Conservation (phyloP, 2,329 filamentous ascomycete genomes). For the Apiospora pterosperma region DNA sequence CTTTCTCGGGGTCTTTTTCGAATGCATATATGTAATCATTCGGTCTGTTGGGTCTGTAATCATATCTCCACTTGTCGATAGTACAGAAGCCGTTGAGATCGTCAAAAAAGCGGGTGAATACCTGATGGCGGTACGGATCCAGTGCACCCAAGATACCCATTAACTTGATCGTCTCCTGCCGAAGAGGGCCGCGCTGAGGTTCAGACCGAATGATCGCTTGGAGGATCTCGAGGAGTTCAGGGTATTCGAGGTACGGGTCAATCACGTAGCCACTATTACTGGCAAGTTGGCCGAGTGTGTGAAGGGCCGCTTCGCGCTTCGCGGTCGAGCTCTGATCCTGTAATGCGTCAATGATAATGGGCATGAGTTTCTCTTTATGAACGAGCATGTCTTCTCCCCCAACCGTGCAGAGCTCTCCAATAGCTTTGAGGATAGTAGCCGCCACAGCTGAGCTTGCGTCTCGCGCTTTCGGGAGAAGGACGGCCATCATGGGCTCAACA, state of each 20-base stretch:
- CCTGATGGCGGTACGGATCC: conserved; percentile 92
- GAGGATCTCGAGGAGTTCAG: conserved; percentile 85
- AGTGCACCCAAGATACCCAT: conserved; percentile 93
- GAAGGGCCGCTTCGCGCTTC: conserved; percentile 88
- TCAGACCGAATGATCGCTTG: conserved; percentile 94
- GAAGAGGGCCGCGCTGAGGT: conserved; percentile 73
- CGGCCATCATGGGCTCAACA: conserved; percentile 92
- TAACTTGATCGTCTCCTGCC: conserved; percentile 93
- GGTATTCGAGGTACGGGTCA: conserved; percentile 91
- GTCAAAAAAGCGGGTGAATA: conserved; percentile 23
- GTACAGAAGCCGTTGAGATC: neutral
- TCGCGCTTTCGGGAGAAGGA: conserved; percentile 87
- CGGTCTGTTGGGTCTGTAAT: neutral
- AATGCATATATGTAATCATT: neutral
- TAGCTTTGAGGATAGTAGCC: conserved; percentile 89
- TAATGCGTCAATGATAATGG: conserved; percentile 86
- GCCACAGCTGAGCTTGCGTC: conserved; percentile 86
- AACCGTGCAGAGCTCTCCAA: conserved; percentile 90
- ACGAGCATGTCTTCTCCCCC: conserved; percentile 91
- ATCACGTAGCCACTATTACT: conserved; percentile 98
- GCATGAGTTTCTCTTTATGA: conserved; percentile 91
- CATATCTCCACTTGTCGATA: conserved; percentile 1
- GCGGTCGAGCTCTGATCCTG: conserved; percentile 89
- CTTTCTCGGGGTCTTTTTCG: neutral
- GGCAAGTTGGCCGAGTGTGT: conserved; percentile 85